phyloP scores from a whole-genome alignment of 768 basidiomycete species.

The Russula lepida region DNA sequence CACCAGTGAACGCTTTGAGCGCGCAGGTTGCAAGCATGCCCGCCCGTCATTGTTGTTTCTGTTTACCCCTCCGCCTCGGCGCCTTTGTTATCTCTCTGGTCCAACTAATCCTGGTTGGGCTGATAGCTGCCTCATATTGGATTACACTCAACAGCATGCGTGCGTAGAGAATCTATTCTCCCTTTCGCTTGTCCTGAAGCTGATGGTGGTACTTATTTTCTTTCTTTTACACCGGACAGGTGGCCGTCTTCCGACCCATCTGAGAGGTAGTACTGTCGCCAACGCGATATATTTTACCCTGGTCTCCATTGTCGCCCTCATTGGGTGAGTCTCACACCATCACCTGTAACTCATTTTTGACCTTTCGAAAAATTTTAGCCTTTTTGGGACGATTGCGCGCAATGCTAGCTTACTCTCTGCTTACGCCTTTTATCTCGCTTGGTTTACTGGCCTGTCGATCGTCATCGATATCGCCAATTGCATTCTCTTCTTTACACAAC shows the following conservation, averaged over 20 bases:
- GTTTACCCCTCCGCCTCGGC: slow-evolving; percentile 20
- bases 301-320: slow-evolving; percentile 3
- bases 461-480: neutral
- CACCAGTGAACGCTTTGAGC: neutral
- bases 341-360: neutral
- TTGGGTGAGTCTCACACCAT: slow-evolving; percentile 7
- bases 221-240: neutral
- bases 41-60: slow-evolving; percentile 18
- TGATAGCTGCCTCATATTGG: slow-evolving; percentile 12
- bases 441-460: slow-evolving; percentile 1
- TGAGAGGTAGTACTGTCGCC: neutral
- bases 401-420: slow-evolving; percentile 9
- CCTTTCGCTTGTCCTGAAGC: neutral
- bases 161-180: neutral
- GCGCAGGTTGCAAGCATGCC: neutral
- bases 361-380: neutral
- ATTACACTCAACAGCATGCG: slow-evolving; percentile 2
- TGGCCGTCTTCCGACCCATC: neutral
- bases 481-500: slow-evolving; percentile 3
- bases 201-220: neutral
- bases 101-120: slow-evolving; percentile 4
- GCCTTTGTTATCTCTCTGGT: slow-evolving; percentile 13
- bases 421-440: slow-evolving; percentile 11
- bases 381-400: slow-evolving; percentile 16
- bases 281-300: neutral